Evolutionary conservation across 345 rosid species (phyloP), one percentile per base, ranked within the genome.

Genomic region (Tarenaya hassleriana): DNA sequence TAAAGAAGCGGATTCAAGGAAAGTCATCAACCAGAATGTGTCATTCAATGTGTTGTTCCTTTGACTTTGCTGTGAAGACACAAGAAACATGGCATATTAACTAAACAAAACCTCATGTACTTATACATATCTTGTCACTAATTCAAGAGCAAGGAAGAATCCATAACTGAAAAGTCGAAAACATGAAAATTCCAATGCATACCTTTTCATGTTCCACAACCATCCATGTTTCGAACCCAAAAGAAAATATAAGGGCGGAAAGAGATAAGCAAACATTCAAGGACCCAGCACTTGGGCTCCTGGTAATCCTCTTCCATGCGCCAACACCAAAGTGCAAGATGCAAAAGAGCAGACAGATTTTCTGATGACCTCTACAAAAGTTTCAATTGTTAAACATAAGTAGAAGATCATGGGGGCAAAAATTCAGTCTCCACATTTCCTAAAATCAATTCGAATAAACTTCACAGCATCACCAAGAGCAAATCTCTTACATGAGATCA

Each of bases 1-100:
- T 21, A 79, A 76, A 41, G 86, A 68, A 33, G 71, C 88, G 10
- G 95, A 81, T 74, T 88, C 97, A 7, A 85, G 69, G 53, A 85
- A 81, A 39, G 77, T 80, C 97, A 92, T 88, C 47, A 85, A 63
- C 98, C 97, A 85, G 58, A 88, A 92, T n/a, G 81, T 85, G 47
- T 85, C 94, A 42, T 64, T 81, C 71, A 88, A 70, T 50, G 69
- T 60, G 48, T 85, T 94, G 64, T 79, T 84, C 50, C 91, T 62
- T 58, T 79, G 85, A 54, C 94, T 94, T 77, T 73, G 84, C 96
- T 91, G 82, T 67, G 75, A 56, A 61, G 33, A 21, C 12, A 32
- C 69, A 56, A 58, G 10, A 42, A 34, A 49, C 53, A 41, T 0
- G 29, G 16, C 13, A 39, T 3, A 0, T 7, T 18, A 32, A 39